Conservation (phyloP, 1,284 basidiomycete species). For the Ustilago cynodontis region DNA sequence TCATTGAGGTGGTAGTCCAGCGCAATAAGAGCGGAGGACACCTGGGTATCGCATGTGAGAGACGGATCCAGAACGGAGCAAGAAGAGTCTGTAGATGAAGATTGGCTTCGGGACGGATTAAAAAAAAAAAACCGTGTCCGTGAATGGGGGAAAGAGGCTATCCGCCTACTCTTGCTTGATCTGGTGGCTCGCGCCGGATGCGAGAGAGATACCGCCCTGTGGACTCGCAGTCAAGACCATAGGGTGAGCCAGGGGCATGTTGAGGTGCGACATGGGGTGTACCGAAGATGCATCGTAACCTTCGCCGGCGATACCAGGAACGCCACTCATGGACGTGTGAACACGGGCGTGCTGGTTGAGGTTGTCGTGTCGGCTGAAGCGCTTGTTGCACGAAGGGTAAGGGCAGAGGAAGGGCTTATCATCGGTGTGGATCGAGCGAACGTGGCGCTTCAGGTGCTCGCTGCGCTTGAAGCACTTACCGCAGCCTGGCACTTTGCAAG, state of each 20-base stretch:
- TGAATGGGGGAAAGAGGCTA: background rate
- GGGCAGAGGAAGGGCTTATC: slow-evolving; percentile 66
- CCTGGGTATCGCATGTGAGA: slow-evolving; percentile 42
- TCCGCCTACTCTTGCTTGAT: slow-evolving; percentile 37
- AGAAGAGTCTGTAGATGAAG: slow-evolving; percentile 27
- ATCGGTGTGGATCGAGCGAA: slow-evolving; percentile 67
- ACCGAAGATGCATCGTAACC: slow-evolving; percentile 35
- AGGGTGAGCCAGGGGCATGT: slow-evolving; percentile 30
- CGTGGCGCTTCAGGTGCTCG: slow-evolving; percentile 66
- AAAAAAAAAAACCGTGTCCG: slow-evolving; percentile 1
- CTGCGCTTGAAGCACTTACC: slow-evolving; percentile 67
- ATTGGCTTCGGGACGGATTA: slow-evolving; percentile 8
- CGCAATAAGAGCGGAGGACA: background rate
- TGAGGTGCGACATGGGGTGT: slow-evolving; percentile 40
- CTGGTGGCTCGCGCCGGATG: slow-evolving; percentile 38
- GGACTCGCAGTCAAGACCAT: slow-evolving; percentile 45
- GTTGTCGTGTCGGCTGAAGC: slow-evolving; percentile 66
- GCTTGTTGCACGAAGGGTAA: slow-evolving; percentile 61
- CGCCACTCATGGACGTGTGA: slow-evolving; percentile 48
- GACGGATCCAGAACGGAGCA: slow-evolving; percentile 32
- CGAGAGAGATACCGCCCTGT: slow-evolving; percentile 38
- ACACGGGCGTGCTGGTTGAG: slow-evolving; percentile 67
- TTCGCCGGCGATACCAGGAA: slow-evolving; percentile 17
- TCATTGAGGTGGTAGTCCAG: slow-evolving; percentile 28
- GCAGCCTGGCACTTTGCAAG: slow-evolving; percentile 66